Conservation (phyloP, 495 filamentous ascomycete species). For the Neurospora sp. region DNA sequence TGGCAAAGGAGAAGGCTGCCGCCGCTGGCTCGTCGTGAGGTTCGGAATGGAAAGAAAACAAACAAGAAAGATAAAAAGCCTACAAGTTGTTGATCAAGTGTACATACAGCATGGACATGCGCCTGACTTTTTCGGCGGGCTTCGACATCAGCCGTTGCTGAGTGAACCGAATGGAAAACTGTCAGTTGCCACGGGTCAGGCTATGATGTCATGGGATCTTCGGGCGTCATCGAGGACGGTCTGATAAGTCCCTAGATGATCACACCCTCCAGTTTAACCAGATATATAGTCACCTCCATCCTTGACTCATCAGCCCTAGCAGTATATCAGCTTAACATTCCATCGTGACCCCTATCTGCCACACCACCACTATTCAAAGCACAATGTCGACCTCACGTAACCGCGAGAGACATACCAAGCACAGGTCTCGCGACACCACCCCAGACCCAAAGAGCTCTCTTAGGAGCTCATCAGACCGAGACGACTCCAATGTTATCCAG, state of each 20-base stretch:
- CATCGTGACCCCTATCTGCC: neutral
- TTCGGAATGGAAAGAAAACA: neutral
- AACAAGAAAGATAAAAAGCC: neutral
- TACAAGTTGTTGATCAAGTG: neutral
- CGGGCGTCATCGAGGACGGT: neutral
- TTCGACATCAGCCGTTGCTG: neutral
- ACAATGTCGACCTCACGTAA: neutral
- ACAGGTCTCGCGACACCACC: neutral
- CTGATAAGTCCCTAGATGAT: neutral
- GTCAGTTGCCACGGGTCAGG: neutral
- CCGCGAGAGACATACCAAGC: neutral
- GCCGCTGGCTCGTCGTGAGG: constrained; percentile 4
- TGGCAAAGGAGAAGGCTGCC: constrained; percentile 22
- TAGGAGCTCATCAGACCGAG: neutral
- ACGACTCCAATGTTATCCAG: neutral
- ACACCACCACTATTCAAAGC: neutral
- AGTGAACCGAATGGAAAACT: neutral
- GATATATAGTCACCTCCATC: neutral
- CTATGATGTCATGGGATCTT: neutral
- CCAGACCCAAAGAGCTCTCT: neutral
- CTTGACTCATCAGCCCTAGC: neutral
- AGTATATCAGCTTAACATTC: neutral
- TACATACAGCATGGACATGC: neutral
- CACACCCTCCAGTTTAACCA: neutral
- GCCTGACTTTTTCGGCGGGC: neutral